Conservation (phyloP, 176 grass and related monocot species). For the Carex cristatella region DNA sequence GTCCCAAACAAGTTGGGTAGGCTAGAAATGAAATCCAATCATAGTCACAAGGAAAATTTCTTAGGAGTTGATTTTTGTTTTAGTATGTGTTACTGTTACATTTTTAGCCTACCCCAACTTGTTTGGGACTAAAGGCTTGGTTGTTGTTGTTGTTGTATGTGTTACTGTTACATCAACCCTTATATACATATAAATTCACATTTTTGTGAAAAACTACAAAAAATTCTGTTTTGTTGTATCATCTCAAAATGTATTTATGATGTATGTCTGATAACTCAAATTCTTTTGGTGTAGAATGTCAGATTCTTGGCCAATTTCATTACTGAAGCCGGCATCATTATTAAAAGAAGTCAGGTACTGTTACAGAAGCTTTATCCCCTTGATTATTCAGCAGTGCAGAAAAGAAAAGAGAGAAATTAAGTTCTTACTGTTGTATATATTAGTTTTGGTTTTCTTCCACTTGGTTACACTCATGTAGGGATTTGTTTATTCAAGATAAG, state of each 20-base stretch:
- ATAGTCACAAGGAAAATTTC: not conserved
- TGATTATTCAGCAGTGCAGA: not conserved
- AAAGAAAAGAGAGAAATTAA: not conserved
- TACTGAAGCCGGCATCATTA: slow-evolving; percentile 93
- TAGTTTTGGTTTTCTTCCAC: not conserved
- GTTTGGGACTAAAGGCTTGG: no score
- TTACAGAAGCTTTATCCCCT: slow-evolving; percentile 7
- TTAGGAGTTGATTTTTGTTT: not conserved
- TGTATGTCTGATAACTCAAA: slow-evolving; percentile 22
- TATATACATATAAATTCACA: not conserved
- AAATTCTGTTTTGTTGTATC: not conserved
- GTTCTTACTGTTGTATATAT: not conserved
- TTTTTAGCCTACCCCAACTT: no score
- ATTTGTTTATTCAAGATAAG: not conserved
- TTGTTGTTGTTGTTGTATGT: not conserved
- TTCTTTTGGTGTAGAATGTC: slow-evolving; percentile 66
- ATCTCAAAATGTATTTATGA: not conserved
- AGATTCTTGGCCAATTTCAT: slow-evolving; percentile 85
- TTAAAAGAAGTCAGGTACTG: slow-evolving; percentile 84
- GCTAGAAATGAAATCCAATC: no score
- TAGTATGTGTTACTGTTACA: not conserved
- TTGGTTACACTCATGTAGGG: not conserved
- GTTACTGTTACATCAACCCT: not conserved
- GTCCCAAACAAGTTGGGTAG: no score
- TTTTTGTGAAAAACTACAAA: not conserved